A percentile compares a stretch with the other conserved stretches of the same genome.
Evolutionary conservation across 495 filamentous ascomycete species (phyloP).

Genomic region (Aspergillus conjunctus): DNA sequence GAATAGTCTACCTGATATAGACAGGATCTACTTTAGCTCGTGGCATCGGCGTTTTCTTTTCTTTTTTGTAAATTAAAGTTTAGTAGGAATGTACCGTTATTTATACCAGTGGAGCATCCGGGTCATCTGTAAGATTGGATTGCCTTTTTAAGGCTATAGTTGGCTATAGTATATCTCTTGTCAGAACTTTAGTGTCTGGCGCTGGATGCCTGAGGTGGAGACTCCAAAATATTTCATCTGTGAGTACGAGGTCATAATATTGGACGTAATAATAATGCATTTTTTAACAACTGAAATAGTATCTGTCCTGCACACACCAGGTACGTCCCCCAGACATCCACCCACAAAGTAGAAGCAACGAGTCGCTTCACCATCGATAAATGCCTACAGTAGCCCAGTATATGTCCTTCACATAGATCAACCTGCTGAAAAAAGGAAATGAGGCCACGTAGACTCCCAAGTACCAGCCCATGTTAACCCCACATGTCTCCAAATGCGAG

Average conservation of each 20-base stretch:
- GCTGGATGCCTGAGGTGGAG: no score
- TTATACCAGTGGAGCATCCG: not conserved
- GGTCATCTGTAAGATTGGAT: no score
- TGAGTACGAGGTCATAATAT: no score
- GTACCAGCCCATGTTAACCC: not conserved
- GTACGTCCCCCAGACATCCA: not conserved
- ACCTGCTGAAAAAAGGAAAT: not conserved
- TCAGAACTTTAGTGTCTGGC: no score
- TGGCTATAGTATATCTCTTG: no score
- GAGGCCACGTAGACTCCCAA: not conserved
- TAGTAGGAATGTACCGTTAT: not conserved
- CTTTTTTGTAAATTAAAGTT: not conserved
- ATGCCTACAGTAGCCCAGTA: not conserved
- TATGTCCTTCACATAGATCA: constrained; percentile 1
- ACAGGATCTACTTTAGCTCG: not conserved
- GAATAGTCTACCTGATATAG: not conserved
- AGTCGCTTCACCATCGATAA: not conserved
- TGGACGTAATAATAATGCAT: no score
- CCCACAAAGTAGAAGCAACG: not conserved
- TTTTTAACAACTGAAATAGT: not conserved
- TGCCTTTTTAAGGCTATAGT: no score
- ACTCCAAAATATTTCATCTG: no score
- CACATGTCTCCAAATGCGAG: not conserved
- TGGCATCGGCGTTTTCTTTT: not conserved
- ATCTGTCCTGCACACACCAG: not conserved